These are phyloP conservation scores for Penicillium psychrofluorescens DNA, from an alignment of 495 filamentous ascomycete species.

Conservation along the genomic window DNA sequence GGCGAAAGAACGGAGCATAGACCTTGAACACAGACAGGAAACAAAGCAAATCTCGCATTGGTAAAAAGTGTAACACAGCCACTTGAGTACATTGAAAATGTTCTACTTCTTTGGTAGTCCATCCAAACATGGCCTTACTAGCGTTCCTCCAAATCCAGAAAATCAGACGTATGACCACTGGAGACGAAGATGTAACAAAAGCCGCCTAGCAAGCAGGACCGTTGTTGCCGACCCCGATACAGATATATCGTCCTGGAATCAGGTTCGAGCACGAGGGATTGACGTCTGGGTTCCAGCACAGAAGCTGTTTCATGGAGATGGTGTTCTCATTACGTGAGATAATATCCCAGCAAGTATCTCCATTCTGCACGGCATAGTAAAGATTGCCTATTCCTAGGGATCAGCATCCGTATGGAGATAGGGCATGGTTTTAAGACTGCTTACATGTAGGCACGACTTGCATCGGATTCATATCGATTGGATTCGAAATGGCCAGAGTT, in stretches of 20 bases:
- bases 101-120: no score
- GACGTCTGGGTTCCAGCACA: conserved; percentile 24
- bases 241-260: conserved; percentile 16
- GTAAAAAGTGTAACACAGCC: no score
- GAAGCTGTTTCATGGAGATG: conserved; percentile 16
- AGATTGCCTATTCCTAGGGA: conserved; percentile 5
- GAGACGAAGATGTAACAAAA: not conserved
- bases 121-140: no score
- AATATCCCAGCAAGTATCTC: conserved; percentile 24
- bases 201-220: conserved; percentile 6
- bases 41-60: no score
- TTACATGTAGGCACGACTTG: not conserved
- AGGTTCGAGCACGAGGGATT: conserved; percentile 19
- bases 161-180: no score
- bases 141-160: no score
- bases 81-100: no score
- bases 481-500: conserved; percentile 4
- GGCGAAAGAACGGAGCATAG: conserved; percentile 6
- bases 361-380: conserved; percentile 9
- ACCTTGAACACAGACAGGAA: not conserved
- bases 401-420: no score
- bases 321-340: conserved; percentile 6
- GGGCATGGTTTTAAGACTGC: no score
- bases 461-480: not conserved
- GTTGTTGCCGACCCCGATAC: conserved; percentile 9